These are phyloP conservation scores for Stevia rebaudiana DNA, from an alignment of 140 eudicot species.

Conservation along the genomic window DNA sequence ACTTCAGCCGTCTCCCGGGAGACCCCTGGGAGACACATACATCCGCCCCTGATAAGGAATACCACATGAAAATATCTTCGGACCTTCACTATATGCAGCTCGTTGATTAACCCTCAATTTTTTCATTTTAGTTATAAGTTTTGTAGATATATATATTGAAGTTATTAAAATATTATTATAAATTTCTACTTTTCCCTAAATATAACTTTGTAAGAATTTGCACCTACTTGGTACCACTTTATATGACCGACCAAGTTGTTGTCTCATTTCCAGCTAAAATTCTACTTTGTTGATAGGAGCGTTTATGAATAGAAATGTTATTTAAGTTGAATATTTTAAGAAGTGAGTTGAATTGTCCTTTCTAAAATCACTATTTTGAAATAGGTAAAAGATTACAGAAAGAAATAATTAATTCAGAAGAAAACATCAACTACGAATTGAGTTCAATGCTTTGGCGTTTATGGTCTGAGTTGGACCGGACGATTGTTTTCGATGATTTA, in stretches of 20 bases:
- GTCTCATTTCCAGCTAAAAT: conserved; percentile 10
- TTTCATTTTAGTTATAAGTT: neutral
- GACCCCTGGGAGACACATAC: no score
- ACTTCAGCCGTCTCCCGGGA: no score
- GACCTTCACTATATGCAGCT: no score
- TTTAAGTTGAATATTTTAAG: neutral
- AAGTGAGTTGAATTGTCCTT: neutral
- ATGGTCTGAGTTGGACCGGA: no score
- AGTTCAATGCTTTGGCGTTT: no score
- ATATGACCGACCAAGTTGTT: neutral
- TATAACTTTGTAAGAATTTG: neutral
- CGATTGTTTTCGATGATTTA: no score
- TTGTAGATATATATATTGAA: neutral
- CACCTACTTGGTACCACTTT: neutral
- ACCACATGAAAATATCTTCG: no score
- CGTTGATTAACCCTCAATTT: neutral
- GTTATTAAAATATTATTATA: no score
- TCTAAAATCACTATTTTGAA: neutral
- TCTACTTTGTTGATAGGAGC: neutral
- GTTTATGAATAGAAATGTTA: neutral
- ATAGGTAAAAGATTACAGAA: neutral
- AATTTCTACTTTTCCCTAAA: neutral
- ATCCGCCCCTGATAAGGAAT: no score
- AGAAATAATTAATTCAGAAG: no score
- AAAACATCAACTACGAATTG: no score